Evolutionary conservation across 2,329 filamentous ascomycete species (phyloP).

Genomic region (Didymella pomorum): DNA sequence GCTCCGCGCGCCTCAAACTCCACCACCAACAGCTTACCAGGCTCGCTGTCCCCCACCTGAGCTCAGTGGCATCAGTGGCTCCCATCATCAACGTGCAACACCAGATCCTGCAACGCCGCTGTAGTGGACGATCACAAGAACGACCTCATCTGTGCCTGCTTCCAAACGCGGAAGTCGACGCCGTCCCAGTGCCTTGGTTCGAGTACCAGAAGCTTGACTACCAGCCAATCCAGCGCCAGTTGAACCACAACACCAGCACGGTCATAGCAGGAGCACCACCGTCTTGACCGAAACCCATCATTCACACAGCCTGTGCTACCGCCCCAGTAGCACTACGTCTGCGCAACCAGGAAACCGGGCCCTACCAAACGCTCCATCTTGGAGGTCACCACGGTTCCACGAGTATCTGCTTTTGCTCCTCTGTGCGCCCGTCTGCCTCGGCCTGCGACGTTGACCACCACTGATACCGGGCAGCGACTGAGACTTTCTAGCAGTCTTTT

Average conservation of each 20-base stretch:
- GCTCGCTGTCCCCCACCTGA: slow-evolving; percentile 28
- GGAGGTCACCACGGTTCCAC: slow-evolving; percentile 49
- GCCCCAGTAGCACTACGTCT: slow-evolving; percentile 55
- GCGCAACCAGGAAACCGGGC: slow-evolving; percentile 58
- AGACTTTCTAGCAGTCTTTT: slow-evolving; percentile 55
- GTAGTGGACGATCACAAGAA: slow-evolving; percentile 30
- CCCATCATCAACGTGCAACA: slow-evolving; percentile 45
- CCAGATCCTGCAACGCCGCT: slow-evolving; percentile 44
- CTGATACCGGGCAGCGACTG: slow-evolving; percentile 50
- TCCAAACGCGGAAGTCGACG: slow-evolving; percentile 38
- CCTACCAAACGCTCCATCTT: slow-evolving; percentile 49
- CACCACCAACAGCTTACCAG: slow-evolving; percentile 41
- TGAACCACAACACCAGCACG: slow-evolving; percentile 41
- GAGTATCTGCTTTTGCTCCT: slow-evolving; percentile 47
- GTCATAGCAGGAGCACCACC: slow-evolving; percentile 39
- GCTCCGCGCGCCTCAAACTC: slow-evolving; percentile 50
- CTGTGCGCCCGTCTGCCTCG: slow-evolving; percentile 52
- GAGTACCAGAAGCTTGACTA: slow-evolving; percentile 25
- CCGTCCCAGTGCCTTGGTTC: slow-evolving; percentile 37
- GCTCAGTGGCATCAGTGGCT: slow-evolving; percentile 32
- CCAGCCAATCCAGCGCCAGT: slow-evolving; percentile 39
- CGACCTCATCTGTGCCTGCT: slow-evolving; percentile 31
- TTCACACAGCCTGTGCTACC: slow-evolving; percentile 50
- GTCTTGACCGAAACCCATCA: slow-evolving; percentile 47
- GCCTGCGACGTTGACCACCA: slow-evolving; percentile 49